Conservation (phyloP, 495 filamentous ascomycete species). For the Penicillium longicatenatum region DNA sequence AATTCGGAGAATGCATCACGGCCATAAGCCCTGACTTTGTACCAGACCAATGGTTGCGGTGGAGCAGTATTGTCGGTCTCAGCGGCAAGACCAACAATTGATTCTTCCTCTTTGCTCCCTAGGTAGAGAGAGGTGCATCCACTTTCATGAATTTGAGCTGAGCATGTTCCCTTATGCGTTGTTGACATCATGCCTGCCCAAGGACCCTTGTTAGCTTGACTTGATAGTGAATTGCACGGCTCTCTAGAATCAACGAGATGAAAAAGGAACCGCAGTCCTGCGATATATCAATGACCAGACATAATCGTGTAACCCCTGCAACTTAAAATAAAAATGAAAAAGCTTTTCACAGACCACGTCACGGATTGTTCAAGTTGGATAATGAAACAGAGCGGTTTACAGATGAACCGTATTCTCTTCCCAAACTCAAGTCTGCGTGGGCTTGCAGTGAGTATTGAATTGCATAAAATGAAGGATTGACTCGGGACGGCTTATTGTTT, state of each 20-base stretch:
- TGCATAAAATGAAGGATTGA: slow-evolving; percentile 12
- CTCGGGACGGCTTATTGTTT: slow-evolving; percentile 9
- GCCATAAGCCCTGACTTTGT: slow-evolving; percentile 43
- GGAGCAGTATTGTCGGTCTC: neutral
- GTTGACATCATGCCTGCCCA: slow-evolving; percentile 20
- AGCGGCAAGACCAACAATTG: slow-evolving; percentile 17
- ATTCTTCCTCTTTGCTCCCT: slow-evolving; percentile 17
- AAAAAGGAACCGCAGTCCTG: neutral
- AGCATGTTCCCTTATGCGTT: slow-evolving; percentile 16
- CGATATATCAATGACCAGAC: slow-evolving; percentile 23
- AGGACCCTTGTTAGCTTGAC: slow-evolving; percentile 10
- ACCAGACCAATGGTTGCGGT: slow-evolving; percentile 45
- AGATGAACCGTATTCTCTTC: slow-evolving; percentile 9
- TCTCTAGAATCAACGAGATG: neutral
- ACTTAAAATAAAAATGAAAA: neutral
- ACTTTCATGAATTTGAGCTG: slow-evolving; percentile 16
- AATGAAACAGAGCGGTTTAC: slow-evolving; percentile 9
- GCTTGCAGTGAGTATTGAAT: slow-evolving; percentile 11
- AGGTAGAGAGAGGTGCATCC: slow-evolving; percentile 23
- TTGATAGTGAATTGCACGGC: neutral
- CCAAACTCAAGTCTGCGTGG: slow-evolving; percentile 16
- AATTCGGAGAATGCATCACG: slow-evolving; percentile 64
- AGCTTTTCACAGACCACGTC: slow-evolving; percentile 5
- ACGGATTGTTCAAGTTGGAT: slow-evolving; percentile 17
- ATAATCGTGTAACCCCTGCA: slow-evolving; percentile 23